A percentile compares a stretch with the other conserved stretches of the same genome.
These are phyloP conservation scores for Cyberlindnera mycetangii DNA, from an alignment of 805 yeast species.

Conservation along the genomic window DNA sequence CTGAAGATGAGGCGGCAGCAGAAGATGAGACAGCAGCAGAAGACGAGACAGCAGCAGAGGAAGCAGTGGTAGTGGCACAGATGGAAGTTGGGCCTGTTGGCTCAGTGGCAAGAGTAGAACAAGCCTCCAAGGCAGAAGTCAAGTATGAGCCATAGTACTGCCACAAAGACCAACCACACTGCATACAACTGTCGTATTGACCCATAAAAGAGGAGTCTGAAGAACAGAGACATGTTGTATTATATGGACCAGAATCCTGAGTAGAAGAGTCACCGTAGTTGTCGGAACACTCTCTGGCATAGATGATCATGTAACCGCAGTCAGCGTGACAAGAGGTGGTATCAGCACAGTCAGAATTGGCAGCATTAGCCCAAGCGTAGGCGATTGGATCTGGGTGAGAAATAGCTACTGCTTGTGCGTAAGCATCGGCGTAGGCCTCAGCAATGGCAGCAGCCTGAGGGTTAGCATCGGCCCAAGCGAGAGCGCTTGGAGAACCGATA, in stretches of 20 bases:
- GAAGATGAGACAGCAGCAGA: not conserved
- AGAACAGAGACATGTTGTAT: conserved; percentile 27
- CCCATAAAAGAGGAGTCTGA: conserved; percentile 19
- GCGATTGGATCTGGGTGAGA: conserved; percentile 24
- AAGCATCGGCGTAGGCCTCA: conserved; percentile 21
- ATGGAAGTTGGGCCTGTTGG: conserved; percentile 27
- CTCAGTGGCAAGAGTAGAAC: conserved; percentile 26
- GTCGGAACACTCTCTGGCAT: conserved; percentile 25
- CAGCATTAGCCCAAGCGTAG: conserved; percentile 22
- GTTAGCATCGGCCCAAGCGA: conserved; percentile 22
- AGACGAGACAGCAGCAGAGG: conserved; percentile 1
- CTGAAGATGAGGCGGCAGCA: conserved; percentile 7
- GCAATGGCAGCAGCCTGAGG: conserved; percentile 23
- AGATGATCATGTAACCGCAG: conserved; percentile 34
- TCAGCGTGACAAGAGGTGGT: conserved; percentile 32
- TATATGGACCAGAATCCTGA: conserved; percentile 22
- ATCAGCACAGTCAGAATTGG: conserved; percentile 26
- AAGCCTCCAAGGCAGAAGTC: conserved; percentile 28
- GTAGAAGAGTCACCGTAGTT: conserved; percentile 30
- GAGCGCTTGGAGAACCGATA: conserved; percentile 9
- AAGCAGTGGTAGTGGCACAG: conserved; percentile 20
- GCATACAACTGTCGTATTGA: conserved; percentile 31
- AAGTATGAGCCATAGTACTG: conserved; percentile 31
- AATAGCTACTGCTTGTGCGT: conserved; percentile 22
- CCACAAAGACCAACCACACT: conserved; percentile 40